These are phyloP conservation scores for Picocystis sp. DNA, from an alignment of 163 green algal species.

Conservation along the genomic window DNA sequence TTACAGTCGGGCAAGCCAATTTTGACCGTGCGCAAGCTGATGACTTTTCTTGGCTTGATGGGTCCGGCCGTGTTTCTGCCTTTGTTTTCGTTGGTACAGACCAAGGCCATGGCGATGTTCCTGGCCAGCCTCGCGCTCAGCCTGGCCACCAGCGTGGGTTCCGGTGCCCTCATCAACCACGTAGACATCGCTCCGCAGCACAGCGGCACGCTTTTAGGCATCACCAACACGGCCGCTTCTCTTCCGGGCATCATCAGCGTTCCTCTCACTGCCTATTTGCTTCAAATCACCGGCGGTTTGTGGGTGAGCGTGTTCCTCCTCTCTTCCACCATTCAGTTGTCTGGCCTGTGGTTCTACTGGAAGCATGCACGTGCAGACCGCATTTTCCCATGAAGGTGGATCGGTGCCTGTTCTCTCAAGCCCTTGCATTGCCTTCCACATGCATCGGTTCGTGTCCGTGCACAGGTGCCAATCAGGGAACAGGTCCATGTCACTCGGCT, in stretches of 20 bases:
- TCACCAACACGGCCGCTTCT: conserved; percentile 83
- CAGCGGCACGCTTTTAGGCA: conserved; percentile 58
- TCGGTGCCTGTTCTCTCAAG: too few relatives aligned
- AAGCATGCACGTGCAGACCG: too few relatives aligned
- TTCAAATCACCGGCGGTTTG: conserved; percentile 49
- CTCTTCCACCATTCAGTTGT: too few relatives aligned
- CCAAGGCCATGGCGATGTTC: neutral
- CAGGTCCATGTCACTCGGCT: too few relatives aligned
- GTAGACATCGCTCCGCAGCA: conserved; percentile 5
- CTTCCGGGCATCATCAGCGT: conserved; percentile 81
- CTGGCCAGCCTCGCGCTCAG: neutral
- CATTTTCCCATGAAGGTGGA: too few relatives aligned
- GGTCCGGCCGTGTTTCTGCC: too few relatives aligned
- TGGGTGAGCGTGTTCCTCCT: conserved; percentile 3
- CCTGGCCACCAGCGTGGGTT: neutral
- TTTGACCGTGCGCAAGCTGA: conserved; percentile 4
- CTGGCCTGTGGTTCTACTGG: too few relatives aligned
- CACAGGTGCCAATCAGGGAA: too few relatives aligned
- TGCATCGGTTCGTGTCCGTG: too few relatives aligned
- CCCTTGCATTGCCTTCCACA: too few relatives aligned
- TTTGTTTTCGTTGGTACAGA: neutral
- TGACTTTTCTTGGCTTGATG: conserved; percentile 1
- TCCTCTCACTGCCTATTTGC: conserved; percentile 56
- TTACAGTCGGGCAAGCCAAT: neutral
- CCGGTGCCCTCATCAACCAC: conserved; percentile 1